Evolutionary conservation across 2,329 filamentous ascomycete species (phyloP).

Genomic region (Waltergamsia citrina): DNA sequence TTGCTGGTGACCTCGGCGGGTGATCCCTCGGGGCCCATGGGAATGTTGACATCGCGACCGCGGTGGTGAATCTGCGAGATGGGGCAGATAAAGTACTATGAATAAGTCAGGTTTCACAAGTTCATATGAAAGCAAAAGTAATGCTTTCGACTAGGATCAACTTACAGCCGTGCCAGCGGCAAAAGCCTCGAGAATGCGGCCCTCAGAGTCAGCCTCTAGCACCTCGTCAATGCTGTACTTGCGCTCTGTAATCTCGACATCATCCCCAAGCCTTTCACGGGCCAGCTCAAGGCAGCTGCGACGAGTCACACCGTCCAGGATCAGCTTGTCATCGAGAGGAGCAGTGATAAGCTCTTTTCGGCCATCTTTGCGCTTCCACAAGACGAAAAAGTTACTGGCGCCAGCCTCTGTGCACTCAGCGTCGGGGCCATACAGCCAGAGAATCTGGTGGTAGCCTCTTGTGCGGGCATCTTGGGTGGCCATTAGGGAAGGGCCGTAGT

Average conservation of each 20-base stretch:
- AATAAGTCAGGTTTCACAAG: conserved; percentile 9
- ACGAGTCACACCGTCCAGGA: conserved; percentile 83
- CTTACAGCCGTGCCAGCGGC: conserved; percentile 77
- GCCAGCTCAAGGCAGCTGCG: conserved; percentile 69
- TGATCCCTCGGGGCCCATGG: conserved; percentile 41
- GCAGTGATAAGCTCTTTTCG: conserved; percentile 69
- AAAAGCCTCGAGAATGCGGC: conserved; percentile 74
- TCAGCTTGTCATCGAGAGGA: conserved; percentile 71
- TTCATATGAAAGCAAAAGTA: not conserved
- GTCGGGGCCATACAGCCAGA: conserved; percentile 83
- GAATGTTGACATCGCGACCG: conserved; percentile 51
- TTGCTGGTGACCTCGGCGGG: conserved; percentile 46
- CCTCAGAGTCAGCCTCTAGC: conserved; percentile 61
- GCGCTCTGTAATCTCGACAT: conserved; percentile 68
- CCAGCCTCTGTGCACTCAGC: conserved; percentile 82
- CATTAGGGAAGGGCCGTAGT: conserved; percentile 78
- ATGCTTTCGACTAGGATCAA: conserved; percentile 10
- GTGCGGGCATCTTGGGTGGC: conserved; percentile 66
- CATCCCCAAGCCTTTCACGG: conserved; percentile 46
- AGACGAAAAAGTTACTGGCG: conserved; percentile 83
- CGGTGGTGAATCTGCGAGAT: conserved; percentile 61
- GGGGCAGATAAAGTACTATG: conserved; percentile 60
- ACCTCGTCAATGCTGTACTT: conserved; percentile 77
- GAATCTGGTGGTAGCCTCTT: conserved; percentile 75
- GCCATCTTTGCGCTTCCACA: conserved; percentile 50